These are phyloP conservation scores for Chenopodium album DNA, from an alignment of 148 eudicot genomes.

Conservation along the genomic window DNA sequence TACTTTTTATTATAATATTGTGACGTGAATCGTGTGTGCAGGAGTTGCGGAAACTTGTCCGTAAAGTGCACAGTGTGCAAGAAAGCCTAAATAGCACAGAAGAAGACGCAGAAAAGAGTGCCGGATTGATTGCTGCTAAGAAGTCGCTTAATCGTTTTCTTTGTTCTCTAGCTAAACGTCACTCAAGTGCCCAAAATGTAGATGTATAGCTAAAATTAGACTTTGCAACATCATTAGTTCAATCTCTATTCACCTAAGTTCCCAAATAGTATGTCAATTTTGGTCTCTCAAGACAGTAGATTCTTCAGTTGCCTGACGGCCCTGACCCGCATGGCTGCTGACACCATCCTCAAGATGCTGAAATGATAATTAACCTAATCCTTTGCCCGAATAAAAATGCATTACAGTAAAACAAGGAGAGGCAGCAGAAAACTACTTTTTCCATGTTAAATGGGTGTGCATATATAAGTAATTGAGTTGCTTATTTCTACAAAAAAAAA, in stretches of 20 bases:
- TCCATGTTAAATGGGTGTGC: no score
- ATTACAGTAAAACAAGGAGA: no score
- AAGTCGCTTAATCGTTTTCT: slow-evolving; percentile 55
- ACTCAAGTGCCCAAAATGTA: slow-evolving; percentile 10
- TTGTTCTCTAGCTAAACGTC: slow-evolving; percentile 43
- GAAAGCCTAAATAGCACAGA: slow-evolving; percentile 33
- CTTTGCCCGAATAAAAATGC: no score
- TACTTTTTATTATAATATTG: no score
- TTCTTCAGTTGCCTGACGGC: not conserved
- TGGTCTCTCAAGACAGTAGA: not conserved
- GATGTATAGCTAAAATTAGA: not conserved
- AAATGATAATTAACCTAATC: no score
- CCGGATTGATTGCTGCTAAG: slow-evolving; percentile 37
- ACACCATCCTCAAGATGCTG: no score
- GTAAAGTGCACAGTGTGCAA: slow-evolving; percentile 50
- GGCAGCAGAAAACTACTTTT: no score
- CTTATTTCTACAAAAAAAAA: no score
- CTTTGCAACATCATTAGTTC: not conserved
- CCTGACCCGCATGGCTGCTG: not conserved
- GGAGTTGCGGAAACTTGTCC: slow-evolving; percentile 69
- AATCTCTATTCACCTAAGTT: not conserved
- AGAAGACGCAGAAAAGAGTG: slow-evolving; percentile 29
- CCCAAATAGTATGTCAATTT: not conserved
- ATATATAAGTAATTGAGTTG: no score
- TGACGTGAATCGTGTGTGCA: slow-evolving; percentile 15